These are phyloP conservation scores for Ustilago hordei DNA, from an alignment of 1,284 basidiomycete species.

Conservation along the genomic window DNA sequence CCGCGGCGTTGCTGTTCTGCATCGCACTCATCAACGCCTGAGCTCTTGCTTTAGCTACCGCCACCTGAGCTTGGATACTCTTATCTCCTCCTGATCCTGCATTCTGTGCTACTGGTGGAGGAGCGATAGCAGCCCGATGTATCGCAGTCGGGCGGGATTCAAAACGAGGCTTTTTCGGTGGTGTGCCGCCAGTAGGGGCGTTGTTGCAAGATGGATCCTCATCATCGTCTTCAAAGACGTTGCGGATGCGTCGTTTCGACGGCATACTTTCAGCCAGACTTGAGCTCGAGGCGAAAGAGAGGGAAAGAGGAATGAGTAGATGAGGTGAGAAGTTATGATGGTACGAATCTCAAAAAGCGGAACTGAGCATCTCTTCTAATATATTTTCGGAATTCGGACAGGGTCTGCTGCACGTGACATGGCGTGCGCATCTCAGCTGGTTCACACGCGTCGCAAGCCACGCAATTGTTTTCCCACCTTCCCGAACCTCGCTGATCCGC, in stretches of 20 bases:
- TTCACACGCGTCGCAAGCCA: too few species aligned
- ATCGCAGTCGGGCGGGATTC: slow-evolving; percentile 5
- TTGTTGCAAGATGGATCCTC: slow-evolving; percentile 17
- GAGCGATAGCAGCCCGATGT: slow-evolving; percentile 18
- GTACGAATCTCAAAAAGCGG: slow-evolving; percentile 9
- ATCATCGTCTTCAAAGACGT: slow-evolving; percentile 47
- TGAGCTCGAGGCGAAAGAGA: neutral
- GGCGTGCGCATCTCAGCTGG: neutral
- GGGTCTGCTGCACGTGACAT: neutral
- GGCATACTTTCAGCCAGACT: slow-evolving; percentile 23
- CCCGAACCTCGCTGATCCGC: too few species aligned
- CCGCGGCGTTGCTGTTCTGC: slow-evolving; percentile 18
- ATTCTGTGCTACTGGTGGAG: slow-evolving; percentile 10
- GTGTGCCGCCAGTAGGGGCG: slow-evolving; percentile 28
- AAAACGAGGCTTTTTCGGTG: slow-evolving; percentile 37
- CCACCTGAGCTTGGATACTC: slow-evolving; percentile 55
- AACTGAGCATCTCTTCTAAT: neutral
- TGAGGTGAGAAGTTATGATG: neutral
- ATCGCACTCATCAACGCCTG: slow-evolving; percentile 48
- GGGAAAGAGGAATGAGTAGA: neutral
- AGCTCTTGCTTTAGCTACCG: slow-evolving; percentile 51
- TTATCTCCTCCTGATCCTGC: slow-evolving; percentile 7
- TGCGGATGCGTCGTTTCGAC: slow-evolving; percentile 47
- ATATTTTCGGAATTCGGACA: slow-evolving; percentile 10
- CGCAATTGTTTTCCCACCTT: too few species aligned